Evolutionary conservation across 345 rosid species (phyloP).

Genomic region (Barbarea vulgaris): DNA sequence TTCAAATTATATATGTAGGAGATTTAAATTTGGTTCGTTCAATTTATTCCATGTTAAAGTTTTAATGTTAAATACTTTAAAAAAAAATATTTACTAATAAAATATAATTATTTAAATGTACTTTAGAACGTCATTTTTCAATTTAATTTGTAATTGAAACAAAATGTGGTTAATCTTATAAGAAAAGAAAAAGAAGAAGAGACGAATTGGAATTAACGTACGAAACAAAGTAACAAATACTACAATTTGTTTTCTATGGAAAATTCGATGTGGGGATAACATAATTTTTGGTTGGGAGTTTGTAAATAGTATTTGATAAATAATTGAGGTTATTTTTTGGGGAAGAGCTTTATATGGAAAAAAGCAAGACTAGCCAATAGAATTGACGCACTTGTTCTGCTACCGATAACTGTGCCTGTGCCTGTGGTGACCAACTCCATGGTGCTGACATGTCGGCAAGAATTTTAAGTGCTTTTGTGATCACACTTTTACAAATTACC

Average conservation of each 20-base stretch:
- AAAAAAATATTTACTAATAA: not conserved
- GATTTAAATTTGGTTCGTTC: too few relatives aligned
- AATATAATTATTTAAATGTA: not conserved
- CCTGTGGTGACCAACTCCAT: constrained; percentile 8
- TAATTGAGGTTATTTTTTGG: not conserved
- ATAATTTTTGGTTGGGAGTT: not conserved
- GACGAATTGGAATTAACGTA: not conserved
- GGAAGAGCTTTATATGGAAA: not conserved
- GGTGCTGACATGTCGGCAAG: constrained; percentile 23
- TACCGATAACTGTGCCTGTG: not conserved
- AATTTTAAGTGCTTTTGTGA: not conserved
- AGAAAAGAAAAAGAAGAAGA: not conserved
- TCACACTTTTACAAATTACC: not conserved
- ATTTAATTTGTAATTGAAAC: not conserved
- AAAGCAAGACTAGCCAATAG: constrained; percentile 20
- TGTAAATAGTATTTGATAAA: not conserved
- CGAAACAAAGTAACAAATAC: not conserved
- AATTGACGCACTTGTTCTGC: not conserved
- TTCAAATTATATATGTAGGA: not conserved
- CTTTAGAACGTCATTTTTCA: not conserved
- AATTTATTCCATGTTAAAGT: not conserved
- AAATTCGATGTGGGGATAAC: not conserved
- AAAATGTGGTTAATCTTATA: not conserved
- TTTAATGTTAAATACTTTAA: not conserved
- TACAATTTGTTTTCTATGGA: not conserved